These are phyloP conservation scores for Hypoxylon perforatum DNA, from an alignment of 495 filamentous ascomycete species.

Conservation along the genomic window DNA sequence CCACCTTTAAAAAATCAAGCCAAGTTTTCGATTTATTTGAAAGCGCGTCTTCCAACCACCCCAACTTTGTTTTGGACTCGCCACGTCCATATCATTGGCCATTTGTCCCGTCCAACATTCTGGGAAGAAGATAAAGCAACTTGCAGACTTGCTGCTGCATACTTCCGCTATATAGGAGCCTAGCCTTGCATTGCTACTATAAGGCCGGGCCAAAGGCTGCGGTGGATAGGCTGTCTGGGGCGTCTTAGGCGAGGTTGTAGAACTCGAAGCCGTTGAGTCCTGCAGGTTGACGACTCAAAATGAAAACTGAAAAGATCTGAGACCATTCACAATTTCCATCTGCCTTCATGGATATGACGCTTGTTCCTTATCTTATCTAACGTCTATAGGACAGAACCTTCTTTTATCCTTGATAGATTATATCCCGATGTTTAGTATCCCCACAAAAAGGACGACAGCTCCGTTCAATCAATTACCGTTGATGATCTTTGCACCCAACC, in stretches of 20 bases:
- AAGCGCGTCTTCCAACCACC: conserved; percentile 28
- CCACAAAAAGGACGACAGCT: neutral
- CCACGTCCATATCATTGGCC: conserved; percentile 22
- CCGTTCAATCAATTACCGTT: neutral
- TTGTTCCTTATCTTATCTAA: conserved; percentile 26
- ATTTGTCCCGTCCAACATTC: conserved; percentile 1
- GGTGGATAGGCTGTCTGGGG: conserved; percentile 47
- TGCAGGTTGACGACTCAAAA: conserved; percentile 55
- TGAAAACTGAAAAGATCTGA: conserved; percentile 69
- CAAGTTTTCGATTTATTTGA: conserved; percentile 29
- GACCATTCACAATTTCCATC: conserved; percentile 42
- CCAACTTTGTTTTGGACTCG: conserved; percentile 16
- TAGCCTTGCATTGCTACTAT: conserved; percentile 45
- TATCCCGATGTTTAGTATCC: neutral
- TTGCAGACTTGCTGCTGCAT: conserved; percentile 44
- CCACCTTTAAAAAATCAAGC: conserved; percentile 35
- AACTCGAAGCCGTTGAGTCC: conserved; percentile 52
- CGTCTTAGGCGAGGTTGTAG: conserved; percentile 21
- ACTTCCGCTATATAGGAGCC: conserved; percentile 54
- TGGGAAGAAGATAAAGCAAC: conserved; percentile 40
- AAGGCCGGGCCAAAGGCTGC: conserved; percentile 60
- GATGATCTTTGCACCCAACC: neutral
- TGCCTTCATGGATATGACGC: neutral
- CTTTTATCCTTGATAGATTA: conserved; percentile 3
- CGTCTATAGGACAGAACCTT: conserved; percentile 33